phyloP scores from a whole-genome alignment of 1,139 yeast genomes.

The Kazachstania sp. region DNA sequence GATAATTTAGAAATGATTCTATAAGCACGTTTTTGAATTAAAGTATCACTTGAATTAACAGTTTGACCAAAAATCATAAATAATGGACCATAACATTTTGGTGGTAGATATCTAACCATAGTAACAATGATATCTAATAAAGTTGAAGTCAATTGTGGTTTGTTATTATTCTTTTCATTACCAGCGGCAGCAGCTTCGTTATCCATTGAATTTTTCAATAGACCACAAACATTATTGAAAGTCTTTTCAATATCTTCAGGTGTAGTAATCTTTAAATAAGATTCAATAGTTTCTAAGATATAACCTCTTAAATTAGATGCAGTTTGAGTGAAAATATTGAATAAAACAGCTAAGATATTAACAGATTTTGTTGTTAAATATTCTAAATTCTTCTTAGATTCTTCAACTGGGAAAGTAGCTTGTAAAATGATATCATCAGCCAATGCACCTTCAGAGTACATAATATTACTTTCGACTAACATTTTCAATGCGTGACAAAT shows the following conservation, averaged over 20 bases:
- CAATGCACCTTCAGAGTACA: slow-evolving; percentile 52
- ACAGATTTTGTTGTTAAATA: slow-evolving; percentile 59
- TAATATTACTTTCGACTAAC: slow-evolving; percentile 68
- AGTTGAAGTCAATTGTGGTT: slow-evolving; percentile 56
- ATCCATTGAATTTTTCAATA: slow-evolving; percentile 68
- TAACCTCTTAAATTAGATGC: slow-evolving; percentile 75
- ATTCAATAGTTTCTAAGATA: slow-evolving; percentile 77
- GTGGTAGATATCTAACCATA: slow-evolving; percentile 76
- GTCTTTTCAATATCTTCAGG: slow-evolving; percentile 59
- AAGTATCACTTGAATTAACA: slow-evolving; percentile 51
- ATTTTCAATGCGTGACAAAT: slow-evolving; percentile 75
- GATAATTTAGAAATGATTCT: slow-evolving; percentile 64
- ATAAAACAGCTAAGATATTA: slow-evolving; percentile 74
- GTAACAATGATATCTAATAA: slow-evolving; percentile 87
- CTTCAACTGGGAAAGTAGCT: slow-evolving; percentile 50
- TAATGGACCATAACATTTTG: slow-evolving; percentile 59
- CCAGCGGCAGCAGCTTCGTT: slow-evolving; percentile 36
- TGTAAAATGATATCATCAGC: slow-evolving; percentile 49
- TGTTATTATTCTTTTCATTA: slow-evolving; percentile 23
- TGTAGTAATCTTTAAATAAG: slow-evolving; percentile 65
- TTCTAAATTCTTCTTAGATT: slow-evolving; percentile 50
- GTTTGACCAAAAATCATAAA: slow-evolving; percentile 70
- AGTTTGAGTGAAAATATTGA: slow-evolving; percentile 86
- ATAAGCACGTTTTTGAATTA: slow-evolving; percentile 84
- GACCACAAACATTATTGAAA: slow-evolving; percentile 76